Evolutionary conservation across 108 stramenopile species (phyloP), one percentile per base, ranked within the genome.

Genomic region (Conticribra guillardii): DNA sequence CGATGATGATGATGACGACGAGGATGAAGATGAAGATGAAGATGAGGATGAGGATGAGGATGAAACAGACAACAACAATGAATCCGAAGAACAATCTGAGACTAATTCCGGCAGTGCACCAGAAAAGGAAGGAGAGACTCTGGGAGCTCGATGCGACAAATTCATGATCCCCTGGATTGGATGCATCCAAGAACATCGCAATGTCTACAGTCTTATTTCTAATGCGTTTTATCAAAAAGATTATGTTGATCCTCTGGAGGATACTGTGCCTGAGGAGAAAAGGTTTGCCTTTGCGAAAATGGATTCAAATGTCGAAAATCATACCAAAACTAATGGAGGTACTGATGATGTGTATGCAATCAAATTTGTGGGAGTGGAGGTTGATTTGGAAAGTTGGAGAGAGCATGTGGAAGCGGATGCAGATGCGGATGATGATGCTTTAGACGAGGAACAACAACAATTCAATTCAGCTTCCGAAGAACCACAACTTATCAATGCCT

Each of bases 81-180:
- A 63, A 23, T 4, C 22, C 4, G 3, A 9, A 8, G 30, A 53
- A 37, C 46, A 63, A 27, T 37, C 16, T 22, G 15, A 76, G 23
- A 55, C 67, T 11, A 41, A 41, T 5, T n/a, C n/a, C n/a, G n/a
- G n/a, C n/a, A n/a, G n/a, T n/a, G n/a, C n/a, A n/a, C n/a, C 5
- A 41, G 37, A 5, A 41, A 11, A 41, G 11, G 37, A 41, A 66
- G 64, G 69, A 31, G 7, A 61, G 11, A 66, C 71, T 9, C 67
- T 70, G 49, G 84, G 60, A 37, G 84, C 82, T 47, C 60, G 74
- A 65, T 89, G 87, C 55, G 81, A 89, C 67, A 80, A 79, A 44
- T 84, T 81, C 66, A 85, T 87, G 88, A 69, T 87, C 24, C 91
- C 88, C n/a, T 89, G 85, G 87, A 83, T 88, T 47, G 69, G 74